These are phyloP conservation scores for Leucocoprinus birnbaumii DNA, from an alignment of 768 basidiomycete genomes.

Conservation along the genomic window DNA sequence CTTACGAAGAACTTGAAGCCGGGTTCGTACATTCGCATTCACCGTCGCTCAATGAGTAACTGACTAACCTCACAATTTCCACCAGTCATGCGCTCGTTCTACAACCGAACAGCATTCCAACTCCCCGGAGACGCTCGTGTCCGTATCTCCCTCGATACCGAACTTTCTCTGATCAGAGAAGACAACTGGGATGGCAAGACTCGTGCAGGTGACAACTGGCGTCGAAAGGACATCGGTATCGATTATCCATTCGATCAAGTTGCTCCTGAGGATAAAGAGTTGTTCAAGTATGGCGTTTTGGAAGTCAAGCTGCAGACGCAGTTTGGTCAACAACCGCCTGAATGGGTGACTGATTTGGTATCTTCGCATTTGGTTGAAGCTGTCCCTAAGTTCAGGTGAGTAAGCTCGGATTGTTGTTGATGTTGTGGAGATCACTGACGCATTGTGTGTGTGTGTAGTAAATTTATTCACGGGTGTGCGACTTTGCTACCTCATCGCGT, in stretches of 20 bases:
- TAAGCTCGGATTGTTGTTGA: neutral
- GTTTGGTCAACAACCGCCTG: conserved; percentile 90
- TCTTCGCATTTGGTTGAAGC: conserved; percentile 94
- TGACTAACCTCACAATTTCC: neutral
- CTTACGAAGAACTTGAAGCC: conserved; percentile 79
- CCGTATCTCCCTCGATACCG: conserved; percentile 96
- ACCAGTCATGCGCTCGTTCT: conserved; percentile 95
- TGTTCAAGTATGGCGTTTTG: conserved; percentile 95
- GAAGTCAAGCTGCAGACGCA: conserved; percentile 99
- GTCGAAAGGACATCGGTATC: conserved; percentile 90
- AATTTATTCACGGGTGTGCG: conserved; percentile 96
- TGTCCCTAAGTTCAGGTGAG: conserved; percentile 92
- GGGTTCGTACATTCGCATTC: conserved; percentile 49
- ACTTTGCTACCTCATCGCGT: conserved; percentile 90
- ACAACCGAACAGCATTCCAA: conserved; percentile 98
- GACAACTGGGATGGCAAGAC: conserved; percentile 89
- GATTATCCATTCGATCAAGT: conserved; percentile 87
- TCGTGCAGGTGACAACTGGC: conserved; percentile 90
- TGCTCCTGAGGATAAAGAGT: conserved; percentile 74
- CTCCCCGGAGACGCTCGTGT: conserved; percentile 98
- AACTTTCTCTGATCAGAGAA: conserved; percentile 91
- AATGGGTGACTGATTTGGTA: conserved; percentile 97
- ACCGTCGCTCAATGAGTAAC: too few relatives aligned
- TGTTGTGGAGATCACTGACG: neutral
- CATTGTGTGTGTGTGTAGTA: conserved; percentile 38